phyloP scores from a whole-genome alignment of 1,284 basidiomycete species.

The Coriolopsis trogii region DNA sequence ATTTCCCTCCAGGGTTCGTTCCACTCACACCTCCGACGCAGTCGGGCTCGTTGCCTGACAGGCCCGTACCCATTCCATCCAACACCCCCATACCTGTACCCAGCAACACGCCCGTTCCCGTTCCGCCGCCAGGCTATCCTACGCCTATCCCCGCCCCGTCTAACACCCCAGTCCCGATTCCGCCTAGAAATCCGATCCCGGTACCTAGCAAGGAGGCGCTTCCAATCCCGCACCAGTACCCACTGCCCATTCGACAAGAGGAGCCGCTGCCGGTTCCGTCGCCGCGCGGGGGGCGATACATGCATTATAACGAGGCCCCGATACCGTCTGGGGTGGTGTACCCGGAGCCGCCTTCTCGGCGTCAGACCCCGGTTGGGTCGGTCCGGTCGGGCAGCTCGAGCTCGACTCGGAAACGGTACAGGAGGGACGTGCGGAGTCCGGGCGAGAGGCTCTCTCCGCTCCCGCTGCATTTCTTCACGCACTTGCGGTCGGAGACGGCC shows the following conservation, averaged over 20 bases:
- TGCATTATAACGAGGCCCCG: constrained; percentile 25
- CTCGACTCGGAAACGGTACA: constrained; percentile 1
- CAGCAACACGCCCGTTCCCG: background rate
- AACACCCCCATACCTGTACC: constrained; percentile 5
- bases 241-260: constrained; percentile 11
- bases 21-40: constrained; percentile 12
- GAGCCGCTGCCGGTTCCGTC: constrained; percentile 10
- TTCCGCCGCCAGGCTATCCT: constrained; percentile 3
- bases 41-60: background rate
- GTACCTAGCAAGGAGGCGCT: constrained; percentile 6
- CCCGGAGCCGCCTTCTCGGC: constrained; percentile 21
- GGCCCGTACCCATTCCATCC: background rate
- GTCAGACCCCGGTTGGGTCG: constrained; percentile 1
- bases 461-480: constrained; percentile 18
- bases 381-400: background rate
- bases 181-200: constrained; percentile 8
- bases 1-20: constrained; percentile 25
- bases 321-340: constrained; percentile 25
- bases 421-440: constrained; percentile 18
- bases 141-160: constrained; percentile 8
- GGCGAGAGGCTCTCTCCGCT: constrained; percentile 19
- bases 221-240: constrained; percentile 5
- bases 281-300: constrained; percentile 7
- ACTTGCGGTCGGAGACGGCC: constrained; percentile 11
- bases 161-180: constrained; percentile 7